Evolutionary conservation across 495 filamentous ascomycete species (phyloP), one percentile per base, ranked within the genome.

Genomic region (Daldinia bambusicola): DNA sequence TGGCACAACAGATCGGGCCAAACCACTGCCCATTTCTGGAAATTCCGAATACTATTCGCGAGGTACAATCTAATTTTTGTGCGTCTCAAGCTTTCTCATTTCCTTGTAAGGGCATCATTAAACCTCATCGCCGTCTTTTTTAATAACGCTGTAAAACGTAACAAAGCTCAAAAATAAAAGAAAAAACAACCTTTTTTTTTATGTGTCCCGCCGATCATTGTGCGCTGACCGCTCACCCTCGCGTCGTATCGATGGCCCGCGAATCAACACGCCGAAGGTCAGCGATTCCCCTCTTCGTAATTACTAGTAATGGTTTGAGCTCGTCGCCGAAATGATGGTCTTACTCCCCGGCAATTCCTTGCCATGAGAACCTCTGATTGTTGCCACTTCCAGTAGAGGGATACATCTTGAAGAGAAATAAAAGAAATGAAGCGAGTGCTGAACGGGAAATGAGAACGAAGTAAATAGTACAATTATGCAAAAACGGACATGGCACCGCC

Each of bases 41-140:
- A 67, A 75, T 61, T 57, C 53, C 62, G 51, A 70, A 73, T 75
- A 61, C 70, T 71, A 74, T 75, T 73, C 38, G 64, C 56, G 31
- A 60, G 55, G 41, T 74, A 75, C 75, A 75, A 75, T 77, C 73
- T 77, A 74, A 65, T 56, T 73, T 62, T 67, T 41, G 37, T 37
- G 61, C 67, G 65, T 67, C 67, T 68, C 61, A 43, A 67, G 63
- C 70, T 72, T 69, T 69, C 61, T 65, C 57, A 66, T 73, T 69
- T 73, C 66, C 66, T 51, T 66, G 20, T 22, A 53, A 26, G 30
- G 61, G 32, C 36, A 48, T 64, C 69, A 57, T 57, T 43, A 7
- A 64, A 30, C 60, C 55, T 34, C 30, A 50, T 48, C 50, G 36
- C 61, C 56, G 34, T 66, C 66, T 37, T 66, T 65, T 65, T 62